Evolutionary conservation across 2,329 filamentous ascomycete genomes (phyloP), one percentile per base, ranked within the genome.

Genomic region (Aspergillus ustus): DNA sequence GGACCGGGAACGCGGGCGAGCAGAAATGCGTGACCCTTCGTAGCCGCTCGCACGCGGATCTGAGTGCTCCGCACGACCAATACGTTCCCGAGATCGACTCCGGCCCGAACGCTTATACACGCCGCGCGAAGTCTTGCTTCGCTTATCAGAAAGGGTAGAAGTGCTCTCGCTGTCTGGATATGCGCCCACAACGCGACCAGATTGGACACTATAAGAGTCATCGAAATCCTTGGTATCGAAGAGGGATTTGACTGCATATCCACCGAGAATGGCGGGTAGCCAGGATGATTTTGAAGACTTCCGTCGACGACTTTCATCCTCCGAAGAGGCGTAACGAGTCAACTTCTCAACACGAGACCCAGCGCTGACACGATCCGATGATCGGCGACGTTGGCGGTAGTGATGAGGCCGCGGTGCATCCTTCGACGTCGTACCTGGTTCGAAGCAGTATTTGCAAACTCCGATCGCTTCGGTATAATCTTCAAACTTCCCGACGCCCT

Each of bases 401-500:
- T 87, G 77, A 69, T 89, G 87, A 65, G 84, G 85, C 56, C 87
- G 81, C 6, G 87, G 87, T 0, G 86, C 87, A 70, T 88, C 82
- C 62, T 76, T 72, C 3, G 84, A 81, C 3, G 80, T 82, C 17
- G 83, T 84, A 8, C 82, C 80, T 7, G 87, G 86, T 62, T 88
- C 86, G 68, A 89, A 89, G 71, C 87, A 89, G 67, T 87, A 79
- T 64, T 83, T 86, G 76, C 87, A 89, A 2, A 89, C 84, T 22
- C 87, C 87, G 67, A 88, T 89, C 62, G 85, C 84, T 73, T 89
- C 86, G 1, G 87, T 89, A 68, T 89, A 89, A 70, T 89, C 86
- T 72, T 89, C 87, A 77, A 87, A 89, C 70, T 84, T 84, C 19
- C 82, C 83, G 0, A 89, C 85, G n/a, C 86, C 87, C 64, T 89